Base-by-base conservation (phyloP, 306 rosid genomes). In the Argentina anserina region DNA sequence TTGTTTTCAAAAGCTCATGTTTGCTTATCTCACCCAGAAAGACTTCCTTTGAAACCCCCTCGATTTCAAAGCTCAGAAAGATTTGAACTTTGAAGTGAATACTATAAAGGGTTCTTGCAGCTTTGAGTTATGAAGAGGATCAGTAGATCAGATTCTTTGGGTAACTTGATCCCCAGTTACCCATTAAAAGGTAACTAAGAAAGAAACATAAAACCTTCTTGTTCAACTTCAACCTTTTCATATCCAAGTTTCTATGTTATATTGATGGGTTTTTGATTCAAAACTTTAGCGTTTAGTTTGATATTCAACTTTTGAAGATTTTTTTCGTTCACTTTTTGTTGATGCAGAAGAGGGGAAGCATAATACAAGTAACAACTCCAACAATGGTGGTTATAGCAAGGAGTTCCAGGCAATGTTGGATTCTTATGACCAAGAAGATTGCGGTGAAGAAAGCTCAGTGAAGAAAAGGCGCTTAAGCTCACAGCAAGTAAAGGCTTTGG, bases 391-490 rank as follows among this genome's bases (percentile, higher is more conserved):
- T 28, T 90, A 88, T 55, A 86, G 93, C 79, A 85, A 80, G 70
- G 96, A 90, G 25, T 90, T 90, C 59, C 93, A 86, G 73, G 90
- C 86, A 80, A 88, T 90, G 91, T 71, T 90, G 34, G 84, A 90
- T 53, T 83, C 86, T 70, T 77, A 88, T 36, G 89, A 88, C 26
- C 85, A 88, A 76, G 96, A 90, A 79, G 96, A 90, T 25, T 28
- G 74, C 40, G 74, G 70, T 31, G 89, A 87, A 67, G 90, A 86
- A 60, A 62, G 77, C 31, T 37, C 79, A 58, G 87, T 72, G 81
- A 88, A 87, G 84, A 90, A 88, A 75, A 75, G 88, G 69, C 75
- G 93, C n/a, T 75, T 90, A 5, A 76, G 86, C 65, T 64, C 76
- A 53, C 87, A 83, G 47, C 96, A 90, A 52, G 93, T 90, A 6